Conservation (phyloP, 306 rosid genomes). For the Gastrolobium bilobum region DNA sequence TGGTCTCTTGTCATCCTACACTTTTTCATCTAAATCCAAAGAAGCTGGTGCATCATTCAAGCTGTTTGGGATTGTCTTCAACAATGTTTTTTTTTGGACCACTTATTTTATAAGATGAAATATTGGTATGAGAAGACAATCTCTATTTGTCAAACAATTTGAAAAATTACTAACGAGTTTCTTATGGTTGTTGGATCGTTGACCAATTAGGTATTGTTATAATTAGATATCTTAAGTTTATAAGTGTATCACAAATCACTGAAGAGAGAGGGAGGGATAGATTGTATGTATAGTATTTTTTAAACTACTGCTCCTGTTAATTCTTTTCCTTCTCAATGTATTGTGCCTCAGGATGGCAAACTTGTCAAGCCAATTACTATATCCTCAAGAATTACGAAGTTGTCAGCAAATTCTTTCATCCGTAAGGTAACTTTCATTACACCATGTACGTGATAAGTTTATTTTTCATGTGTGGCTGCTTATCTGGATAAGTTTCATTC, state of each 20-base stretch:
- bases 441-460: neutral
- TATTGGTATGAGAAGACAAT: conserved; percentile 1
- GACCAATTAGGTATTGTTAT: conserved; percentile 31
- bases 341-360: conserved; percentile 66
- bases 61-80: conserved; percentile 24
- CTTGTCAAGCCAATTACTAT: conserved; percentile 56
- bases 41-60: conserved; percentile 3
- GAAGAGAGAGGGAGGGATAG: conserved; percentile 18
- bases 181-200: conserved; percentile 28
- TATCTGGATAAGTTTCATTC: neutral
- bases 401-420: conserved; percentile 72
- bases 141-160: conserved; percentile 28
- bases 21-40: conserved; percentile 9
- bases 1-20: conserved; percentile 18
- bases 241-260: conserved; percentile 1
- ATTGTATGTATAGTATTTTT: conserved; percentile 17
- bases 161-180: conserved; percentile 12
- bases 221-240: neutral
- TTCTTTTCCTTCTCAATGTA: conserved; percentile 41
- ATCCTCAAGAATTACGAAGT: conserved; percentile 63
- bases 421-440: conserved; percentile 65
- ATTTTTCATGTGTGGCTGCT: neutral
- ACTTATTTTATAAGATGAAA: conserved; percentile 1
- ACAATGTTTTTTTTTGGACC: neutral
- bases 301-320: conserved; percentile 21